These are phyloP conservation scores for Diutina mesorugosa DNA, from an alignment of 1,139 yeast species.

Conservation along the genomic window DNA sequence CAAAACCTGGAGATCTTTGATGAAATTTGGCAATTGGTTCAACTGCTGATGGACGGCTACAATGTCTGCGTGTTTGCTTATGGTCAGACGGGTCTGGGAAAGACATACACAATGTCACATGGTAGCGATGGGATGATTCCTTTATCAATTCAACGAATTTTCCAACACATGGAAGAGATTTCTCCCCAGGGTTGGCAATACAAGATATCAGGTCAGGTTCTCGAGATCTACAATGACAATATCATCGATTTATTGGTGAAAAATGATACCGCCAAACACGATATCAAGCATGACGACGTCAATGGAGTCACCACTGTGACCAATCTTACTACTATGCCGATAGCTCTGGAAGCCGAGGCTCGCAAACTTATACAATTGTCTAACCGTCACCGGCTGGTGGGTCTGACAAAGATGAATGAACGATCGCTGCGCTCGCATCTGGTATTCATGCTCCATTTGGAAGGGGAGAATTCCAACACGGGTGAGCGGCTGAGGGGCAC, in stretches of 20 bases:
- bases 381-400: conserved; percentile 55
- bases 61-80: conserved; percentile 93
- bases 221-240: conserved; percentile 82
- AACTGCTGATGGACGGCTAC: conserved; percentile 81
- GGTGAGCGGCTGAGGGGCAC: conserved; percentile 45
- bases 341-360: conserved; percentile 40
- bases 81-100: conserved; percentile 97
- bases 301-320: conserved; percentile 43
- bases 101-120: conserved; percentile 82
- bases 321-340: conserved; percentile 38
- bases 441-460: conserved; percentile 53
- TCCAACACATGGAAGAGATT: conserved; percentile 40
- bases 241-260: conserved; percentile 43
- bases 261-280: conserved; percentile 21
- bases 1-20: conserved; percentile 58
- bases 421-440: conserved; percentile 63
- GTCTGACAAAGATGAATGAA: conserved; percentile 71
- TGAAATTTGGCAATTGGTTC: conserved; percentile 79
- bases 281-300: conserved; percentile 59
- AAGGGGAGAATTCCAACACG: conserved; percentile 40
- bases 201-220: conserved; percentile 57
- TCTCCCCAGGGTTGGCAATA: conserved; percentile 55
- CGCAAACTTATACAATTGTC: conserved; percentile 30
- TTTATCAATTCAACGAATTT: conserved; percentile 60
- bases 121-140: conserved; percentile 73